phyloP scores from a whole-genome alignment of 225 moss, liverwort and hornwort genomes.

The Ulota crispa region DNA sequence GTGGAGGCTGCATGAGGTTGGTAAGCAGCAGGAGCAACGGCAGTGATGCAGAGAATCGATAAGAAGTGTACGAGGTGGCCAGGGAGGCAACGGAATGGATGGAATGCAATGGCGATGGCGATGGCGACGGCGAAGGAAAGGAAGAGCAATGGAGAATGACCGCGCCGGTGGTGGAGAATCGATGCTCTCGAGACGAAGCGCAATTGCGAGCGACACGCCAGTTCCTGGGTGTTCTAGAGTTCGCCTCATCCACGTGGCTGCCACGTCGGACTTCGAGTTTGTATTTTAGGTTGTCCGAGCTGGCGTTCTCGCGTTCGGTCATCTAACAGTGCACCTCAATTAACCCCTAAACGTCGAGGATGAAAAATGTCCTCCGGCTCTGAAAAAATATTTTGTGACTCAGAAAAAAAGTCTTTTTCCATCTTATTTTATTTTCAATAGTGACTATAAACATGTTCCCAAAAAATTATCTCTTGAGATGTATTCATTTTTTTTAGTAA shows the following conservation, averaged over 20 bases:
- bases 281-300: not conserved
- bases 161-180: not conserved
- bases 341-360: no score
- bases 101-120: not conserved
- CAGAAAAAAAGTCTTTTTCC: no score
- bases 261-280: not conserved
- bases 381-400: no score
- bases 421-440: no score
- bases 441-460: no score
- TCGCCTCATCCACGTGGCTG: not conserved
- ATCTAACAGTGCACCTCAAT: no score
- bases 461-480: no score
- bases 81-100: not conserved
- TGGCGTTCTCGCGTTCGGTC: not conserved
- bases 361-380: no score
- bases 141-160: not conserved
- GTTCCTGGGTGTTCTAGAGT: constrained; percentile 10
- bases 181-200: constrained; percentile 23
- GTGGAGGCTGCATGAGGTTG: not conserved
- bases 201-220: constrained; percentile 35
- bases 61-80: not conserved
- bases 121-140: no score
- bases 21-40: not conserved
- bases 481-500: no score
- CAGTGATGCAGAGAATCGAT: not conserved